phyloP scores from a whole-genome alignment of 805 yeast species.

The Lipomyces starkeyi region DNA sequence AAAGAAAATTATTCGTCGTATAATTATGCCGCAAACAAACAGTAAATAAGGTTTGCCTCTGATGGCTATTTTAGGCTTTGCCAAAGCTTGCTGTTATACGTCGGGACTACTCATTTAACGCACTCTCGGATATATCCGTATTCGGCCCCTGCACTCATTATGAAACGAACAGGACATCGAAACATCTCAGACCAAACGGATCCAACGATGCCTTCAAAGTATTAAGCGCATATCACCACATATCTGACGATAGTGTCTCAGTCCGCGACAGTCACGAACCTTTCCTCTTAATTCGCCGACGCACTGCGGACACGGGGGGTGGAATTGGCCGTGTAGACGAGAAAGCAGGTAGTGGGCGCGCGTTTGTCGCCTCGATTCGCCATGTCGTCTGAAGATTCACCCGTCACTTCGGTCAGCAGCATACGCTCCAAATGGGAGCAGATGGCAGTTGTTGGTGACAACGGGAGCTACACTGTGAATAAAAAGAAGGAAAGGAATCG shows the following conservation, averaged over 20 bases:
- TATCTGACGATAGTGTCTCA: neutral
- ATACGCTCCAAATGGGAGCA: conserved; percentile 37
- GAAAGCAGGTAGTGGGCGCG: neutral
- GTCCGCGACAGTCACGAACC: neutral
- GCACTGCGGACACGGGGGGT: neutral
- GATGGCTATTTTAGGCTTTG: neutral
- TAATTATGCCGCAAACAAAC: neutral
- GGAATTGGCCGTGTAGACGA: neutral
- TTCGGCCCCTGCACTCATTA: neutral
- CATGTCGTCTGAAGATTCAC: conserved; percentile 26
- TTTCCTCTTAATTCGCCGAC: neutral
- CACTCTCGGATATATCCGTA: neutral
- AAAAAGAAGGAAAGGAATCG: neutral
- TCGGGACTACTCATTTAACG: no score
- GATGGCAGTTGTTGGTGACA: conserved; percentile 4
- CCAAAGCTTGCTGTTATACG: neutral
- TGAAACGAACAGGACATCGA: neutral
- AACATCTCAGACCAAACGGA: neutral
- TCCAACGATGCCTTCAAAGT: neutral
- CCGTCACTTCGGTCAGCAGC: conserved; percentile 33
- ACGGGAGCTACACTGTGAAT: neutral
- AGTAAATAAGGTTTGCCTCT: neutral
- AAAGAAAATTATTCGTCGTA: neutral
- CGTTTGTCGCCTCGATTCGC: neutral
- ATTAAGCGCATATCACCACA: neutral